Evolutionary conservation across 2,329 filamentous ascomycete species (phyloP).

Genomic region (Nigrograna mackinnonii): DNA sequence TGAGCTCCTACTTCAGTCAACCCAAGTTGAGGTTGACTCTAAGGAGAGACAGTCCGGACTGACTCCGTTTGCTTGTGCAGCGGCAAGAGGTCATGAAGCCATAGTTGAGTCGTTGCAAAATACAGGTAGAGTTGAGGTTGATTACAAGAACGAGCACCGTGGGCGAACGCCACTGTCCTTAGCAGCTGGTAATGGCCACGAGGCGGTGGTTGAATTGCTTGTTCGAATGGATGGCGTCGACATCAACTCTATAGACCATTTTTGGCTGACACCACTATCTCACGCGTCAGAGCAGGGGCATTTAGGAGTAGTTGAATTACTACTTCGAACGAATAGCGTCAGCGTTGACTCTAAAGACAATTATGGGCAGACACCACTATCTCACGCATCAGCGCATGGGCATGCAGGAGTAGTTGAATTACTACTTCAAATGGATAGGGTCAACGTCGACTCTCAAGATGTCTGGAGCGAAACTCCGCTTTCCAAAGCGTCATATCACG

Average conservation of each 20-base stretch:
- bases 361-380: neutral
- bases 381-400: neutral
- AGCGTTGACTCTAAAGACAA: neutral
- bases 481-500: neutral
- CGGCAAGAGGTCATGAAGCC: neutral
- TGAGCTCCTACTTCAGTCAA: slow-evolving; percentile 1
- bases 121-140: too few relatives aligned
- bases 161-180: too few relatives aligned
- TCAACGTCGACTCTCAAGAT: neutral
- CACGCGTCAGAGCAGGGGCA: neutral
- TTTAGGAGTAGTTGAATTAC: neutral
- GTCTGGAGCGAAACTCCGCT: neutral
- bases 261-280: neutral
- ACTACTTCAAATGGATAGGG: neutral
- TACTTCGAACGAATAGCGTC: neutral
- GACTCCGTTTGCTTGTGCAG: slow-evolving; percentile 1
- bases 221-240: neutral
- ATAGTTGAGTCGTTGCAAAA: slow-evolving; percentile 3
- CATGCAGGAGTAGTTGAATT: neutral
- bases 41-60: neutral
- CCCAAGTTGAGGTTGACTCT: neutral
- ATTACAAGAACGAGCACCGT: too few relatives aligned
- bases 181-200: too few relatives aligned
- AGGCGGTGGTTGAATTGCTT: neutral
- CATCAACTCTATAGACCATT: neutral